A percentile compares a stretch with the other conserved stretches of the same genome.
phyloP scores from a whole-genome alignment of 805 yeast species.

The Vanderwaltozyma tropicalis region DNA sequence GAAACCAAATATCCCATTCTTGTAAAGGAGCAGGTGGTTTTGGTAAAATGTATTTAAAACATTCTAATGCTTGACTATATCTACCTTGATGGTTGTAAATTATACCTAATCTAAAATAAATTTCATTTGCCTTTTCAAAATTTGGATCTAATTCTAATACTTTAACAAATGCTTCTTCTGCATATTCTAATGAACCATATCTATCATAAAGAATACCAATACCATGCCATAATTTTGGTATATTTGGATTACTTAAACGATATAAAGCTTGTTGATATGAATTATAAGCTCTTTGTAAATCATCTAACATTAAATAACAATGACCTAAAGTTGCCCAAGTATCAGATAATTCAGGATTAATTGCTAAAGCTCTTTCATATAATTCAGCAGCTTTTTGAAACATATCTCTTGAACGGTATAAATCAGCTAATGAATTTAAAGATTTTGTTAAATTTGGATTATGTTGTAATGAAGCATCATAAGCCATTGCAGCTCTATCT shows the following conservation, averaged over 20 bases:
- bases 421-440: conserved; percentile 73
- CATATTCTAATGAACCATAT: conserved; percentile 91
- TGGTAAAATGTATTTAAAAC: conserved; percentile 81
- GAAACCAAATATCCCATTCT: conserved; percentile 97
- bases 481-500: conserved; percentile 80
- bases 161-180: conserved; percentile 95
- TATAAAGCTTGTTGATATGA: conserved; percentile 94
- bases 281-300: conserved; percentile 85
- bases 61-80: conserved; percentile 76
- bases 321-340: conserved; percentile 96
- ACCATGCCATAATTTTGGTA: conserved; percentile 97
- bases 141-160: conserved; percentile 92
- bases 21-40: conserved; percentile 94
- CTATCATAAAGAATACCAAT: conserved; percentile 93
- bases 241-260: conserved; percentile 84
- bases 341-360: conserved; percentile 83
- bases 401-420: conserved; percentile 79
- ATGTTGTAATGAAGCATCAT: conserved; percentile 78
- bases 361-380: conserved; percentile 74
- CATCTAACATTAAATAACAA: conserved; percentile 93
- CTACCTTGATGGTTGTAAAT: conserved; percentile 92
- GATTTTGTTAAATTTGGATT: conserved; percentile 80
- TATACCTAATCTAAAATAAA: conserved; percentile 89
- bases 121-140: conserved; percentile 92
- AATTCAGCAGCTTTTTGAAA: conserved; percentile 91